Percentiles rank a stretch among this genome's conserved stretches.
Evolutionary conservation across 164 flowering plant genomes (phyloP).

Genomic region (Vitis vinifera): DNA sequence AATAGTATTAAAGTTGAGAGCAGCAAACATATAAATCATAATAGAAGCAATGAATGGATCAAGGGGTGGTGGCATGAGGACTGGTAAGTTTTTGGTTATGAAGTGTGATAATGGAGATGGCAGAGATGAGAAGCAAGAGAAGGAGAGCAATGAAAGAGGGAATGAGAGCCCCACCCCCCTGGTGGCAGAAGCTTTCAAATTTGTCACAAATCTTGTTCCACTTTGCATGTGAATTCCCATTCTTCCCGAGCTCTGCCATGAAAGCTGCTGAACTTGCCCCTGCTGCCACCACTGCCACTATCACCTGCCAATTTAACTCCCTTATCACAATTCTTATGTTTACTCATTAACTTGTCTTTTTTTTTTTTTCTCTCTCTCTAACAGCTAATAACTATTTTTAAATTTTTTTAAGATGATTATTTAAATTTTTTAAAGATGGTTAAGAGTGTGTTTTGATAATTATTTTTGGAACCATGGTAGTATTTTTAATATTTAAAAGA

Average conservation of each 20-base stretch:
- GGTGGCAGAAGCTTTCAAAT: constrained; percentile 57
- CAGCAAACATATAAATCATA: too few relatives aligned
- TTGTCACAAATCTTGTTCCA: constrained; percentile 84
- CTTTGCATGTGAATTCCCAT: constrained; percentile 72
- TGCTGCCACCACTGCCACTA: constrained; percentile 47
- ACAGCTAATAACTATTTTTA: too few relatives aligned
- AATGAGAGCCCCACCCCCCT: constrained; percentile 55
- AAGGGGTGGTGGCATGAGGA: background rate
- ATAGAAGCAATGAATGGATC: too few relatives aligned
- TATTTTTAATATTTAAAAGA: too few relatives aligned
- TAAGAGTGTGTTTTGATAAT: too few relatives aligned
- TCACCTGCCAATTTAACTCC: constrained; percentile 30
- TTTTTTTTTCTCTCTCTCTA: too few relatives aligned
- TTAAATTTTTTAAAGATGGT: too few relatives aligned
- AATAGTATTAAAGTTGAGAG: too few relatives aligned
- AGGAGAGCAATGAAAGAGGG: constrained; percentile 52
- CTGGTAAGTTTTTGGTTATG: constrained; percentile 15
- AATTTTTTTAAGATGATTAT: too few relatives aligned
- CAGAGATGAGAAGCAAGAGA: constrained; percentile 37
- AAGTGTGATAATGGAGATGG: constrained; percentile 43
- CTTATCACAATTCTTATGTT: too few relatives aligned
- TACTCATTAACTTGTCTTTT: too few relatives aligned
- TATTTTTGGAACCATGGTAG: too few relatives aligned
- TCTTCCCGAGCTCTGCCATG: constrained; percentile 72
- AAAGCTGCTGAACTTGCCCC: constrained; percentile 63